Evolutionary conservation across 352 stramenopile genomes (phyloP).

Genomic region (Phytophthora nicotianae): DNA sequence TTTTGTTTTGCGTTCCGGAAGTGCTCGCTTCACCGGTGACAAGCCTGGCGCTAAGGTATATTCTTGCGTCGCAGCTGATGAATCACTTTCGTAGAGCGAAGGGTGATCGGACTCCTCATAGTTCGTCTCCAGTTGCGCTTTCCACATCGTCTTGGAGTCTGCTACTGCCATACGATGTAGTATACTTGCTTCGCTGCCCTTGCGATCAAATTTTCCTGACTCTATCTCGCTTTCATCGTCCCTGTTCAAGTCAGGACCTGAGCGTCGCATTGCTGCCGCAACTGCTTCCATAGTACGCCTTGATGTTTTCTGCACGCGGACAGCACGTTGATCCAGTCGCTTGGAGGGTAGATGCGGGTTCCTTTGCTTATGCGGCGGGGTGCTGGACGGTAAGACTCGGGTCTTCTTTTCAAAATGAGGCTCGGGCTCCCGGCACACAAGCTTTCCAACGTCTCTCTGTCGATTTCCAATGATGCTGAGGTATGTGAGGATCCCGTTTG

Average conservation of each 20-base stretch:
- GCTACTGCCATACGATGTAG: conserved; percentile 60
- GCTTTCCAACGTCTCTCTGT: conserved; percentile 63
- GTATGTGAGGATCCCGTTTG: conserved; percentile 52
- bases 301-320: conserved; percentile 51
- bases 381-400: conserved; percentile 35
- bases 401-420: conserved; percentile 46
- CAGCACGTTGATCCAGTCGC: conserved; percentile 57
- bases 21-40: conserved; percentile 28
- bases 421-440: conserved; percentile 58
- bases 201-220: conserved; percentile 39
- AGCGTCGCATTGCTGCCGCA: conserved; percentile 31
- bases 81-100: background rate
- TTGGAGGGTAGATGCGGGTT: conserved; percentile 48
- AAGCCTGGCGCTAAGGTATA: conserved; percentile 15
- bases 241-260: background rate
- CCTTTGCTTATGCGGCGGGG: conserved; percentile 35
- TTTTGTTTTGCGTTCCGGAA: conserved; percentile 70
- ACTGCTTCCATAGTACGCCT: conserved; percentile 53
- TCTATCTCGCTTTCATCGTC: conserved; percentile 22
- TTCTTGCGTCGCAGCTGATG: background rate
- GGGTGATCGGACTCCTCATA: conserved; percentile 42
- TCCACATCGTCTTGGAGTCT: conserved; percentile 58
- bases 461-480: conserved; percentile 75
- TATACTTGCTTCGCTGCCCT: conserved; percentile 60
- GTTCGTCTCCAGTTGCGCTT: conserved; percentile 53